These are phyloP conservation scores for Zhuliangozyma blackwelliae DNA, from an alignment of 1,139 yeast species.

Conservation along the genomic window DNA sequence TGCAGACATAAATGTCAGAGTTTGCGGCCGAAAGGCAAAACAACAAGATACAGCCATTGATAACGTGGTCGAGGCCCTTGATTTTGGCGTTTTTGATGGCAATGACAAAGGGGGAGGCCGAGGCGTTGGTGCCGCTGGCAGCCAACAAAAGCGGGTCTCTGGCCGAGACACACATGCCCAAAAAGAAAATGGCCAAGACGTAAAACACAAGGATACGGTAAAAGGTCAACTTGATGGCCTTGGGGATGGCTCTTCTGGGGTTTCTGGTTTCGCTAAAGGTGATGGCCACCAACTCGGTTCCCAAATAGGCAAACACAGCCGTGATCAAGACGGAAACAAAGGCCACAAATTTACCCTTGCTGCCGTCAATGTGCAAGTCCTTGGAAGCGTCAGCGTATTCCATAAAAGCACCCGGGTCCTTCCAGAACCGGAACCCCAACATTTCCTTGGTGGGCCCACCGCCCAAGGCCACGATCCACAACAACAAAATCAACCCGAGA, in stretches of 20 bases:
- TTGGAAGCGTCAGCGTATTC: conserved; percentile 33
- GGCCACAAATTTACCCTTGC: conserved; percentile 50
- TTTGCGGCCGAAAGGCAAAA: conserved; percentile 46
- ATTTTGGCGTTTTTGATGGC: conserved; percentile 45
- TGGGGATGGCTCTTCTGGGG: conserved; percentile 73
- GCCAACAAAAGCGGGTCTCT: conserved; percentile 50
- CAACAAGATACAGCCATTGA: conserved; percentile 42
- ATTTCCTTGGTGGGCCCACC: conserved; percentile 60
- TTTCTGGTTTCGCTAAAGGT: conserved; percentile 76
- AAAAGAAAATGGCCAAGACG: conserved; percentile 57
- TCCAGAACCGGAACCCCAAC: conserved; percentile 66
- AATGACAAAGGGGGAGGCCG: conserved; percentile 73
- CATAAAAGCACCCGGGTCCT: conserved; percentile 58
- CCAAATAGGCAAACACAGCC: conserved; percentile 73
- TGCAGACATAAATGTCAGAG: conserved; percentile 46
- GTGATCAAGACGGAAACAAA: conserved; percentile 65
- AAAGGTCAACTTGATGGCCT: conserved; percentile 71
- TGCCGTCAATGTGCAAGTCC: conserved; percentile 17
- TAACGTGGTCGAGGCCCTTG: conserved; percentile 40
- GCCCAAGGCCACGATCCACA: conserved; percentile 49
- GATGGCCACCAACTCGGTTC: conserved; percentile 67
- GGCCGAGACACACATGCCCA: conserved; percentile 75
- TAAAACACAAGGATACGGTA: conserved; percentile 74
- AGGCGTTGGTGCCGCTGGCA: conserved; percentile 47
- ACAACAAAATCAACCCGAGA: conserved; percentile 47